A percentile compares a stretch with the other conserved stretches of the same genome.
phyloP scores from a whole-genome alignment of 2,329 filamentous ascomycete genomes.

The Aspergillus caelatus region DNA sequence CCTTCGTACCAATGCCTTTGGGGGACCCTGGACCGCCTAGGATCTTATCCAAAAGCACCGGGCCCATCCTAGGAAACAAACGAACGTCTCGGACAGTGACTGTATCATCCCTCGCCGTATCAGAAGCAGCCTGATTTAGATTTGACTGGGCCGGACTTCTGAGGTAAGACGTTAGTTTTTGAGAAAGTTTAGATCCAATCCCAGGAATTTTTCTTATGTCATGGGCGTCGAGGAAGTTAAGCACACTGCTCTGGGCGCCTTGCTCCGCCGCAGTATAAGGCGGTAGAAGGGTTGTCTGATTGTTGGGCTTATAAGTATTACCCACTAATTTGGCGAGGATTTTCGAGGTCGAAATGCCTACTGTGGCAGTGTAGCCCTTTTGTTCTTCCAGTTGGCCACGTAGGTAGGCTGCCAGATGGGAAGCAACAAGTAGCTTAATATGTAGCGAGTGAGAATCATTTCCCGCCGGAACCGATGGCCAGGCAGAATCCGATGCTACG shows the following conservation, averaged over 20 bases:
- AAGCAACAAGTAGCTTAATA: constrained; percentile 72
- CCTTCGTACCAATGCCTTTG: constrained; percentile 69
- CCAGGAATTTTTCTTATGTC: constrained; percentile 81
- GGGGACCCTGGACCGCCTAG: constrained; percentile 71
- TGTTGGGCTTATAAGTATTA: constrained; percentile 80
- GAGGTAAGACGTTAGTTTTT: constrained; percentile 54
- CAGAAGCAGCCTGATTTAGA: not conserved
- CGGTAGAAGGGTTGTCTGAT: constrained; percentile 80
- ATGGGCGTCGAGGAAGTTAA: constrained; percentile 72
- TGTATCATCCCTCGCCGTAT: not conserved
- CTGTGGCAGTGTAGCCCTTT: constrained; percentile 83
- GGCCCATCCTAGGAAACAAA: constrained; percentile 62
- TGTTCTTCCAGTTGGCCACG: constrained; percentile 72
- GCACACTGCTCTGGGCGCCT: constrained; percentile 53
- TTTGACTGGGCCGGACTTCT: not conserved
- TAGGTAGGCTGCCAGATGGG: constrained; percentile 77
- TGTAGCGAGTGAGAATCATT: constrained; percentile 37
- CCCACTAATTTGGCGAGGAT: constrained; percentile 83
- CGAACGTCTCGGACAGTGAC: constrained; percentile 70
- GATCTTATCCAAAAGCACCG: constrained; percentile 67
- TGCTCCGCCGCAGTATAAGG: constrained; percentile 50
- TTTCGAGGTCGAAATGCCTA: constrained; percentile 86
- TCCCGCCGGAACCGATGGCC: constrained; percentile 29
- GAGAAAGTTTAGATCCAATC: constrained; percentile 78
- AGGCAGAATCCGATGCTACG: constrained; percentile 12